Conservation (phyloP, 2,329 filamentous ascomycete genomes). For the Epichloe festucae region DNA sequence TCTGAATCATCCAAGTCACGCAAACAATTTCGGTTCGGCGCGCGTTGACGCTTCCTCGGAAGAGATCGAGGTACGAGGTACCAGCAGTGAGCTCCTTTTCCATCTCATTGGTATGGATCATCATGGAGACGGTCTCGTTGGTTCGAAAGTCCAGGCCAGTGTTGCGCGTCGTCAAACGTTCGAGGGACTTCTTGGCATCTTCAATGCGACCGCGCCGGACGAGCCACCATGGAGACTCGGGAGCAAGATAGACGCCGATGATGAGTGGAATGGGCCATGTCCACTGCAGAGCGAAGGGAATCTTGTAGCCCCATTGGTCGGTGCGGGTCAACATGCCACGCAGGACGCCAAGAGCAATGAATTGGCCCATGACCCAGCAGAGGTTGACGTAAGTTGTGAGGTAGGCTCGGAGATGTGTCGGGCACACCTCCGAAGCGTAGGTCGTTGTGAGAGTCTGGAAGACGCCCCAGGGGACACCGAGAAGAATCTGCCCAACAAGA, state of each 20-base stretch:
- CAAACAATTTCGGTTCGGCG: slow-evolving; percentile 33
- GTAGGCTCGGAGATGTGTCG: slow-evolving; percentile 33
- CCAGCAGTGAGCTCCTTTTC: slow-evolving; percentile 28
- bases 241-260: slow-evolving; percentile 28
- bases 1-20: slow-evolving; percentile 30
- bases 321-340: slow-evolving; percentile 23
- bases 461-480: slow-evolving; percentile 33
- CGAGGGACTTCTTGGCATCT: slow-evolving; percentile 25
- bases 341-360: slow-evolving; percentile 31
- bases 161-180: slow-evolving; percentile 27
- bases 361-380: slow-evolving; percentile 36
- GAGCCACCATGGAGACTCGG: slow-evolving; percentile 39
- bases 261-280: slow-evolving; percentile 33
- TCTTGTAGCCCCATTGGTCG: slow-evolving; percentile 32
- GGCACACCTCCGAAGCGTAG: slow-evolving; percentile 35
- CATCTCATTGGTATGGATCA: slow-evolving; percentile 36
- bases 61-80: slow-evolving; percentile 32
- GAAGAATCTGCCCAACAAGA: slow-evolving; percentile 31
- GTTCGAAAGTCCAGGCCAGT: slow-evolving; percentile 20
- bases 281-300: slow-evolving; percentile 38
- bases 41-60: slow-evolving; percentile 29
- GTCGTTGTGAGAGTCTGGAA: slow-evolving; percentile 34
- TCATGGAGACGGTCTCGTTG: slow-evolving; percentile 35
- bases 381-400: slow-evolving; percentile 36
- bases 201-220: slow-evolving; percentile 27